Evolutionary conservation across 805 yeast genomes (phyloP).

Genomic region (Yarrowia divulgata): DNA sequence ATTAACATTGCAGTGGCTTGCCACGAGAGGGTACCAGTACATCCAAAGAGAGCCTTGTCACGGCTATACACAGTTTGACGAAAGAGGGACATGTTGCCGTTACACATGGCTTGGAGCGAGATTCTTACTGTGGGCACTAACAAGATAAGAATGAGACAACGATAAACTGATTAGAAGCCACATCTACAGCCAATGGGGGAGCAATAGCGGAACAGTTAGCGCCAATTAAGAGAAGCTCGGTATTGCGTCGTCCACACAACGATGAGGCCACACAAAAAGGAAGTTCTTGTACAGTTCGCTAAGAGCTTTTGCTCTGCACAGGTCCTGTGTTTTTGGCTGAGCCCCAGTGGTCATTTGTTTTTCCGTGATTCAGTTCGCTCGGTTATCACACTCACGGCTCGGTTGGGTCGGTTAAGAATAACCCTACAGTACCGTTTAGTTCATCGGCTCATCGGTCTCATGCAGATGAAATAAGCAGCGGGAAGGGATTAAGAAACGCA

Average conservation of each 20-base stretch:
- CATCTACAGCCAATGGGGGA: neutral
- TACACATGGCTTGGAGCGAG: neutral
- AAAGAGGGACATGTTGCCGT: neutral
- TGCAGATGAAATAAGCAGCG: conserved; percentile 13
- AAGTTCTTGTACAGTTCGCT: neutral
- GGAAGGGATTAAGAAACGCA: neutral
- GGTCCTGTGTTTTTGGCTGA: neutral
- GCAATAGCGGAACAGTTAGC: too few relatives aligned
- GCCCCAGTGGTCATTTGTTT: neutral
- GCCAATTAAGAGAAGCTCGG: too few relatives aligned
- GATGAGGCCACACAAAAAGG: neutral
- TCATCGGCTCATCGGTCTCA: conserved; percentile 31
- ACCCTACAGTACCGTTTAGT: neutral
- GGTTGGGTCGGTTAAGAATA: conserved; percentile 31
- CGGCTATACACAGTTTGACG: neutral
- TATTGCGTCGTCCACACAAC: too few relatives aligned
- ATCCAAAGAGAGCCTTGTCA: neutral
- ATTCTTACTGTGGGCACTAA: neutral
- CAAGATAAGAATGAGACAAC: neutral
- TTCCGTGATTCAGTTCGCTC: neutral
- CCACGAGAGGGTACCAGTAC: too few relatives aligned
- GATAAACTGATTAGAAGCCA: neutral
- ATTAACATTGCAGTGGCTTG: neutral
- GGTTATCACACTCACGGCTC: conserved; percentile 3
- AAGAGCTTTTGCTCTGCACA: neutral